phyloP scores from a whole-genome alignment of 2,329 filamentous ascomycete species.

The Nemania sp. region DNA sequence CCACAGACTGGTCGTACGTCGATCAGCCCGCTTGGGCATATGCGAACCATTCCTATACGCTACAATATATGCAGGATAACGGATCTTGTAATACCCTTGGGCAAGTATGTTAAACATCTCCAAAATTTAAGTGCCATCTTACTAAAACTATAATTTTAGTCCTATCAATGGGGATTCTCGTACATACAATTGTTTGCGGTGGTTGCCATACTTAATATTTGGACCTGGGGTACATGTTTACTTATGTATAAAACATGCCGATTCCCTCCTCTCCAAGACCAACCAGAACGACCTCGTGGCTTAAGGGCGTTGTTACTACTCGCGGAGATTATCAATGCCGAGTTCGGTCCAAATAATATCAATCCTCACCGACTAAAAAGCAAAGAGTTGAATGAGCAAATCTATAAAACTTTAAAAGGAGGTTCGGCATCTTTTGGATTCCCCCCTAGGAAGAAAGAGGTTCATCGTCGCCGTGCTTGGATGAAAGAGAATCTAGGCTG shows the following conservation, averaged over 20 bases:
- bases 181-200: conserved; percentile 31
- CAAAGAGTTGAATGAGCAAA: conserved; percentile 24
- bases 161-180: conserved; percentile 35
- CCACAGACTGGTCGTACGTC: too few species aligned
- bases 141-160: background rate
- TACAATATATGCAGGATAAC: conserved; percentile 20
- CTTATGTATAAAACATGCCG: conserved; percentile 28
- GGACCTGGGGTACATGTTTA: conserved; percentile 27
- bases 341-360: conserved; percentile 23
- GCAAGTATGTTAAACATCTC: conserved; percentile 17
- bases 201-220: conserved; percentile 20
- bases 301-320: conserved; percentile 23
- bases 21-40: background rate
- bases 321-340: conserved; percentile 15
- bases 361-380: conserved; percentile 22
- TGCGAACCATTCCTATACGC: conserved; percentile 24
- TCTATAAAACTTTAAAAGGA: conserved; percentile 25
- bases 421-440: conserved; percentile 27
- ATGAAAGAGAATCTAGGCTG: background rate
- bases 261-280: conserved; percentile 13
- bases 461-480: background rate
- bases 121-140: background rate
- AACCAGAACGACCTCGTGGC: conserved; percentile 19
- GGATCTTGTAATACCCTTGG: conserved; percentile 30
- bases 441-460: background rate